Evolutionary conservation across 176 grass and related monocot species (phyloP), one percentile per base, ranked within the genome.

Genomic region (Pharus latifolius): DNA sequence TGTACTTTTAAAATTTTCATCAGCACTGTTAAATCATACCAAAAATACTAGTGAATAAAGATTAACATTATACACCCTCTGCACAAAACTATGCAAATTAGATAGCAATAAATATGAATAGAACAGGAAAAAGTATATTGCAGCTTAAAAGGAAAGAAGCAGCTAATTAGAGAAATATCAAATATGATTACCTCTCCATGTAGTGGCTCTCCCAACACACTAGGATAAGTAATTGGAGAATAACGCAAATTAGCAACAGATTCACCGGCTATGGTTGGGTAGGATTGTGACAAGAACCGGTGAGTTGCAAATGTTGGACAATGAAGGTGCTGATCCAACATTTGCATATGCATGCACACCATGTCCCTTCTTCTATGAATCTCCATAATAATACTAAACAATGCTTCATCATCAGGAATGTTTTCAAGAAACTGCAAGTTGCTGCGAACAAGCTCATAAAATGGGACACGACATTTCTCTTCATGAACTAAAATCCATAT

Each of bases 341-440:
- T 98, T 67, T 98, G 95, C 95, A 98, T 98, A 81, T 98, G 90
- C 87, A 91, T 98, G n/a, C 89, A 91, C 54, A 98, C 95, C 90
- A 93, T 88, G 68, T 98, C 95, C 72, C 95, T 90, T 72, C 95
- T 93, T 65, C 90, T 88, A 57, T 98, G 95, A 49, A 98, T 93
- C 71, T 98, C 95, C 81, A 98, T 82, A 70, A 98, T 93, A 38
- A 98, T 90, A 73, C 87, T 91, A 83, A 98, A 84, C 61, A 98
- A 42, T 11, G 86, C 87, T 69, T 98, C 89, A 29, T 98, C 90
- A 69, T 98, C 88, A 52, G 95, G 95, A 80, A 98, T 98, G 62
- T 98, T 98, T 69, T 90, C 78, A 4, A 98, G 91, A 61, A 88
- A 92, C 73, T 98, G 95, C 65, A 98, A 78, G 63, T 68, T 90